Base-by-base conservation (phyloP, 2,329 filamentous ascomycete species). In the Colletotrichum orbiculare region DNA sequence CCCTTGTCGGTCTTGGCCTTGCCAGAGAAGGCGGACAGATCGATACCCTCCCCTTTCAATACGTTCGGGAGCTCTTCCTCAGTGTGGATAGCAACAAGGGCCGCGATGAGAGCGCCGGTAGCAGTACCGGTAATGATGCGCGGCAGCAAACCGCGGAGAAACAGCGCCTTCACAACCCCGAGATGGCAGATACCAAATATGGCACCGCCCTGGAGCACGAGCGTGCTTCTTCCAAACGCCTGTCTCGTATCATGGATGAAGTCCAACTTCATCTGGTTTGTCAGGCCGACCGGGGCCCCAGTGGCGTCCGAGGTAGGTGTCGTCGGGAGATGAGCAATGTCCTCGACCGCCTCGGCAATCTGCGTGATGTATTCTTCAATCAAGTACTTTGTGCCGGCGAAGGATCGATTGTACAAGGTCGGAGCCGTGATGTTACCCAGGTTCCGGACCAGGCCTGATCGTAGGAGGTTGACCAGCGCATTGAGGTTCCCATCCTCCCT, bases 171-270 rank as follows among this genome's bases (percentile, higher is more conserved):
- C 43, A 97, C 92, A 6, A 97, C 93, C 7, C 94, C 94, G 5
- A 97, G 77, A 76, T 97, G 95, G 71, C 93, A 97, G 9, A 97
- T 80, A 2, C 94, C 94, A 72, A 97, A 97, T 63, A 97, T 95
- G 46, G 93, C 92, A 12, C 95, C 94, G 52, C 94, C 94, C 75
- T 97, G 94, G 1, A 97, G 79, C 5, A 97, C 91, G 33, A 97
- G 83, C 1, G 92, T 94, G 60, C 90, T 96, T 69, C 94, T 85
- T 9, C 94, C 95, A 78, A 97, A 96, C 0, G 93, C 92, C 75
- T 96, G 93, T 10, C 94, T 85, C 9, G 93, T 93, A 76, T 97
- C 93, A 71, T 96, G 92, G 56, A 97, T 83, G 61, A 96, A 87
- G 77, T 97, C 92, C 60, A 97, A 82, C 79, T 97, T 97, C 63